Evolutionary conservation across 2,329 filamentous ascomycete species (phyloP), one percentile per base, ranked within the genome.

Genomic region (Aspergillus pseudoviridinutans): DNA sequence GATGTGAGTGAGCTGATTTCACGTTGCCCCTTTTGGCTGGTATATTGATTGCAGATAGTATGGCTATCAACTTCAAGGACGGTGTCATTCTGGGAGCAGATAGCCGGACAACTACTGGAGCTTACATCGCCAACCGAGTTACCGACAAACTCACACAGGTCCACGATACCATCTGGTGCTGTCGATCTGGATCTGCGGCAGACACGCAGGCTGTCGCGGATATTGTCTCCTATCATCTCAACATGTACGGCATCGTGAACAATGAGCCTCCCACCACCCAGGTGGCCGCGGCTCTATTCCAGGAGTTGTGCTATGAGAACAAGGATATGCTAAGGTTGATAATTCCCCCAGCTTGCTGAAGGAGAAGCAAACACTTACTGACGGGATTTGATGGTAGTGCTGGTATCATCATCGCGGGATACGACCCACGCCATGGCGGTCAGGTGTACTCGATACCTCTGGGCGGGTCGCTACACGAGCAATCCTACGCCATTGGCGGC

Each of bases 151-250:
- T 99, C 74, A 99, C 94, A 70, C 90, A 92, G 82, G 93, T 99
- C 60, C 90, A 96, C 80, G 94, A 99, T 78, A 97, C 93, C 58
- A 97, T 99, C 78, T 99, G 94, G 94, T 99, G 94, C 82, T 99
- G 94, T 81, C 89, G 94, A 71, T 97, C 94, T 60, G 94, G 94
- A 53, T 99, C 94, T 27, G 94, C 94, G 32, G 94, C 94, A 66
- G 94, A 99, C 74, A 99, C 94, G 58, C 94, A 99, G 79, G 94
- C 94, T 51, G 92, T 99, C 51, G 94, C 94, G 58, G 94, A 99
- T 72, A 97, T 99, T 69, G 94, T 99, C 46, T 91, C 96, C 74
- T 97, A 97, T 77, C 91, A 99, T 75, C 84, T 99, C 53, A 90
- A 91, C 68, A 86, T 97, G 79, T 97, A 96, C 76, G 88, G 90